Evolutionary conservation across 2,329 filamentous ascomycete species (phyloP), one percentile per base, ranked within the genome.

Genomic region (Paracoccidioides brasiliensis): DNA sequence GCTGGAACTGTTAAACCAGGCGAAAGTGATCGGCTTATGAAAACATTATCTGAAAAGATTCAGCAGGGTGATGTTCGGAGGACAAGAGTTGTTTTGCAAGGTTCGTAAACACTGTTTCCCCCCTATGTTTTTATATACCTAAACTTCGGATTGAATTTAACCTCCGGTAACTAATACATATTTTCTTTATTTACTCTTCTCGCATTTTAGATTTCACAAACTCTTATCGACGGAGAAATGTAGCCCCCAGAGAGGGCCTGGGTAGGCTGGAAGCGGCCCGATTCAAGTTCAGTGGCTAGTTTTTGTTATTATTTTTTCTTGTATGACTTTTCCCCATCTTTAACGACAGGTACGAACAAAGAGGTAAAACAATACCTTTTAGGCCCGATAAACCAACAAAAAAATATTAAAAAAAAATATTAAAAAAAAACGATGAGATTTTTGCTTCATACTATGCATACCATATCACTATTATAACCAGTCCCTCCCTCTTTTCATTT

Each of bases 191-290:
- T 57, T 61, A 52, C 22, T 22, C 60, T 56, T 48, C 12, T 7
- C 30, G 6, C 22, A 38, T 5, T 42, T 10, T 55, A 74, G 94
- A 98, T 71, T 98, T 98, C 68, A 97, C 93, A 30, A 95, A 91
- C 68, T 88, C 84, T 35, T 98, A 98, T 70, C 83, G 94, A 52
- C 80, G 94, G 66, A 81, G 94, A 59, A 96, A 98, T 66, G 88
- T 98, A 49, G 91, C 93, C n/a, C 93, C 93, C 5, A 78, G 91
- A 58, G 91, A 97, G 67, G 91, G 91, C 0, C 76, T 97, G 44
- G 91, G 91, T 3, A 80, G 89, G 66, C 75, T 97, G 56, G 90
- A 95, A 72, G 89, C 90, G 30, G 83, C 85, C 28, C 82, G 87
- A 60, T 97, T 97, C 74, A 85, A 88, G 63, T 97, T 95, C 67